A percentile compares a stretch with the other conserved stretches of the same genome.
Evolutionary conservation across 1,284 basidiomycete species (phyloP).

Genomic region (Puccinia horiana): DNA sequence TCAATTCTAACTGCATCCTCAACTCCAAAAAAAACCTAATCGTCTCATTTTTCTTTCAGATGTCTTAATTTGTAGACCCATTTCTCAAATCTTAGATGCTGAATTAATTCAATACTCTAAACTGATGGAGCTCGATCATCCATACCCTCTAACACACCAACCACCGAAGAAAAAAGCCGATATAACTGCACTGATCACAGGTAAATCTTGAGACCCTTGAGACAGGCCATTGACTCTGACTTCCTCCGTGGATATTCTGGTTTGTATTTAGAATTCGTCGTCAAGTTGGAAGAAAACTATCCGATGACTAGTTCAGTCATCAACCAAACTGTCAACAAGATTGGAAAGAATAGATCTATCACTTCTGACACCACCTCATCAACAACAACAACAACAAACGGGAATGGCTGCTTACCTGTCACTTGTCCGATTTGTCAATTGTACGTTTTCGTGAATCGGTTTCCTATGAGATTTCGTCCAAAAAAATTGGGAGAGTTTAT

Average conservation of each 20-base stretch:
- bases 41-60: background rate
- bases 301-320: constrained; percentile 46
- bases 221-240: background rate
- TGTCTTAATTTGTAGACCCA: constrained; percentile 41
- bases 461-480: no score
- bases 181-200: constrained; percentile 10
- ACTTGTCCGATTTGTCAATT: constrained; percentile 33
- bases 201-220: background rate
- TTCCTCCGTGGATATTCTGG: background rate
- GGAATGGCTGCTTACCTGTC: background rate
- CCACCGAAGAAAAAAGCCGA: background rate
- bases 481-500: background rate
- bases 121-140: constrained; percentile 14
- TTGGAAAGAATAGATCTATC: constrained; percentile 13
- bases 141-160: background rate
- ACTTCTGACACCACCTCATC: background rate
- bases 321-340: constrained; percentile 44
- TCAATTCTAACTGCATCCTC: background rate
- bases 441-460: no score
- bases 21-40: background rate
- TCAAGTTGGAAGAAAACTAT: constrained; percentile 37
- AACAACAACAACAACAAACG: background rate
- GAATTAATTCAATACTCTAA: constrained; percentile 20
- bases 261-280: constrained; percentile 21
- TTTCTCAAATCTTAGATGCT: constrained; percentile 36